A percentile compares a stretch with the other conserved stretches of the same genome.
Conservation (phyloP, 2,329 filamentous ascomycete species). For the Lomentospora prolificans region DNA sequence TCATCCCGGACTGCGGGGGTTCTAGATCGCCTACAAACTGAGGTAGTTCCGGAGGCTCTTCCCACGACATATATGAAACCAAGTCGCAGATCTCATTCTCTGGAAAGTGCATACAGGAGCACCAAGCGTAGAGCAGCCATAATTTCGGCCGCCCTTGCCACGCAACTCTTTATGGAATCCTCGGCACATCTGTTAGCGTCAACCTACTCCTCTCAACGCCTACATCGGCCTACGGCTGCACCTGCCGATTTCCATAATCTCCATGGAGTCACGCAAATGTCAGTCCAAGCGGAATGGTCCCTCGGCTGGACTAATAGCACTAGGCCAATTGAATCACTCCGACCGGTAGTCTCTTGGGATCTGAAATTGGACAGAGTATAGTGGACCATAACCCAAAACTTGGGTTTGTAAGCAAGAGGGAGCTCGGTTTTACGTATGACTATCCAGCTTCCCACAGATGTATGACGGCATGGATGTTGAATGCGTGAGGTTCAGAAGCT, state of each 20-base stretch:
- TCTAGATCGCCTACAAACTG: not conserved
- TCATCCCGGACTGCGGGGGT: not conserved
- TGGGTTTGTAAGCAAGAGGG: not conserved
- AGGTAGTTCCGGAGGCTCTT: not conserved
- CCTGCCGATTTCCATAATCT: not conserved
- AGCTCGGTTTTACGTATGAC: not conserved
- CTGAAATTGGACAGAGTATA: not conserved
- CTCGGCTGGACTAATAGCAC: not conserved
- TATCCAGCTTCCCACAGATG: too few species aligned
- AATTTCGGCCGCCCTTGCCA: too few species aligned
- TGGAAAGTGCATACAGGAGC: not conserved
- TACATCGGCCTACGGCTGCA: too few species aligned
- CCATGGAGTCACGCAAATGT: not conserved
- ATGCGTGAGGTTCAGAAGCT: slow-evolving; percentile 3
- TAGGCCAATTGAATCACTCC: not conserved
- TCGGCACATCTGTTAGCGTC: too few species aligned
- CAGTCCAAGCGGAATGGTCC: not conserved
- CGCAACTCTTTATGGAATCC: too few species aligned
- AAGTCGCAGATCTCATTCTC: not conserved
- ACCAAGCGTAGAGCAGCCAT: too few species aligned
- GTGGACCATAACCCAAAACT: not conserved
- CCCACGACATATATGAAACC: not conserved
- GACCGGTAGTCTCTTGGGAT: not conserved
- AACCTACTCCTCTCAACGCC: too few species aligned
- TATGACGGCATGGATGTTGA: not conserved